These are phyloP conservation scores for Boletellus emodensis DNA, from an alignment of 768 basidiomycete genomes.

Conservation along the genomic window DNA sequence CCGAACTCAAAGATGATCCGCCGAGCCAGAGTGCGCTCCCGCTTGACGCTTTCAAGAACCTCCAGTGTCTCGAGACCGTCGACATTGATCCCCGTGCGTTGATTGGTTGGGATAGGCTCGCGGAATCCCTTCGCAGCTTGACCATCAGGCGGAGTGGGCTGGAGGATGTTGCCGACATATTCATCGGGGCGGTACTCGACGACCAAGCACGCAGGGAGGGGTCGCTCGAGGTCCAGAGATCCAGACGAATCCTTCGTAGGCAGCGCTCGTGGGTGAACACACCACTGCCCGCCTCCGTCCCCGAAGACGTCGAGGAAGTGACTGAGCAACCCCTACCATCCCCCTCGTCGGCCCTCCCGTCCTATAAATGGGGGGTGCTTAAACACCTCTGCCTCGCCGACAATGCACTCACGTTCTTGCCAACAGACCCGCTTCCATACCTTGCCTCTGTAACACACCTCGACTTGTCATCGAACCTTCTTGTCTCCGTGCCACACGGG, in stretches of 20 bases:
- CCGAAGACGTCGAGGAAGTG: constrained; percentile 42
- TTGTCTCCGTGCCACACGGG: constrained; percentile 81
- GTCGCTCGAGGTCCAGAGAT: constrained; percentile 43
- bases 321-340: constrained; percentile 23
- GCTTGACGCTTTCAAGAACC: constrained; percentile 79
- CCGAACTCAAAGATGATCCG: constrained; percentile 65
- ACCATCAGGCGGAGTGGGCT: constrained; percentile 77
- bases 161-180: constrained; percentile 74
- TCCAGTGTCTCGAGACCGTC: constrained; percentile 68
- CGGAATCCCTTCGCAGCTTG: constrained; percentile 66
- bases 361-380: constrained; percentile 71
- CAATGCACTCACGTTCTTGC: constrained; percentile 77
- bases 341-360: constrained; percentile 41
- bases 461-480: constrained; percentile 87
- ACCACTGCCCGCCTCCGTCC: constrained; percentile 53
- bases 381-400: constrained; percentile 74
- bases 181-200: constrained; percentile 73
- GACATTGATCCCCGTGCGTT: constrained; percentile 82
- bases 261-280: constrained; percentile 48
- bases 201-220: constrained; percentile 66
- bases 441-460: constrained; percentile 76
- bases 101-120: constrained; percentile 78
- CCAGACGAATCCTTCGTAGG: constrained; percentile 41
- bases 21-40: constrained; percentile 75
- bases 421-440: constrained; percentile 59